A percentile compares a stretch with the other conserved stretches of the same genome.
Evolutionary conservation across 495 filamentous ascomycete genomes (phyloP).

Genomic region (Mycothermus thermophilus): DNA sequence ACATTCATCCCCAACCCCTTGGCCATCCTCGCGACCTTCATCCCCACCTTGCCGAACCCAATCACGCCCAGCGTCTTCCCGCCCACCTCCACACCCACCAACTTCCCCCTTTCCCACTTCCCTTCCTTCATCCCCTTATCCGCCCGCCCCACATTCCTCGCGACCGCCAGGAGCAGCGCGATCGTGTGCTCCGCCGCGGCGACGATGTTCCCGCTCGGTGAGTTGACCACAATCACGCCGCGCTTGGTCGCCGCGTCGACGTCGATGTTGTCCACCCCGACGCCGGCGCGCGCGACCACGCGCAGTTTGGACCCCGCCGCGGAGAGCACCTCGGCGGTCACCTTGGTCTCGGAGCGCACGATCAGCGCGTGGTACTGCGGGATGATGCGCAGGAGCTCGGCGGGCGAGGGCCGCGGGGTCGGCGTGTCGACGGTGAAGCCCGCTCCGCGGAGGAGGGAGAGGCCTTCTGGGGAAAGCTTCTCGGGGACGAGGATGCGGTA

Average conservation of each 20-base stretch:
- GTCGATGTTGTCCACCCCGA: conserved; percentile 67
- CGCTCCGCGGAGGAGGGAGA: conserved; percentile 39
- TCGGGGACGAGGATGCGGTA: conserved; percentile 52
- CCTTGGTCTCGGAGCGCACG: conserved; percentile 59
- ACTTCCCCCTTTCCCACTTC: conserved; percentile 53
- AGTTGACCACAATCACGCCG: conserved; percentile 60
- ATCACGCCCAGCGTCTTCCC: conserved; percentile 55
- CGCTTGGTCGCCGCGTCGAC: conserved; percentile 47
- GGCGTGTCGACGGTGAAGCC: conserved; percentile 45
- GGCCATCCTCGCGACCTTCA: conserved; percentile 56
- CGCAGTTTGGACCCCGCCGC: conserved; percentile 44
- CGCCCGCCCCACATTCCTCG: conserved; percentile 48
- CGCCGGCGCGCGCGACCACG: conserved; percentile 61
- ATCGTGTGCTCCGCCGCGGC: conserved; percentile 59
- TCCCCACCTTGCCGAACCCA: conserved; percentile 58
- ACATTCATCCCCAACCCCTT: conserved; percentile 57
- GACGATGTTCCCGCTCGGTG: conserved; percentile 53
- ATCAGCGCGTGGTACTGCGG: conserved; percentile 52
- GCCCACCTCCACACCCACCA: conserved; percentile 57
- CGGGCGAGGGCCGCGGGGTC: conserved; percentile 37
- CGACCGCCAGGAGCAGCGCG: conserved; percentile 50
- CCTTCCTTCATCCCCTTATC: conserved; percentile 44
- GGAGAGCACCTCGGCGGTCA: conserved; percentile 46
- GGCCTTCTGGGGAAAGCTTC: conserved; percentile 59
- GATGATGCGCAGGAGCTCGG: conserved; percentile 45